phyloP scores from a whole-genome alignment of 1,139 yeast genomes.

The Meyerozyma athensensis region DNA sequence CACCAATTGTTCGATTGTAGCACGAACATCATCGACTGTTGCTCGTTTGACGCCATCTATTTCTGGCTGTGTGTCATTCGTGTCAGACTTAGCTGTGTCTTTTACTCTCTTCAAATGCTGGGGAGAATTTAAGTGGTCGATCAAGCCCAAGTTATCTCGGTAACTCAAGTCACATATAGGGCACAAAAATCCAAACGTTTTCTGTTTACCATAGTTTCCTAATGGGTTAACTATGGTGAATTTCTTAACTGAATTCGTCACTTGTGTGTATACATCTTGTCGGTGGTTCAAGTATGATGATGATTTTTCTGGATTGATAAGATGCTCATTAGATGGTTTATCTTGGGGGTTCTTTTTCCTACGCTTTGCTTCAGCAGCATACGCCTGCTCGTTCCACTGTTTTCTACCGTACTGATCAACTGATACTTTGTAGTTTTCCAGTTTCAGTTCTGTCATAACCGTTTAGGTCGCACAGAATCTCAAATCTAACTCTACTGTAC shows the following conservation, averaged over 20 bases:
- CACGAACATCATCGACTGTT: conserved; percentile 24
- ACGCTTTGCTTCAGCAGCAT: conserved; percentile 43
- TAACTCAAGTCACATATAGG: conserved; percentile 74
- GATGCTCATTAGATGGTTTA: conserved; percentile 2
- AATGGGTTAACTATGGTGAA: conserved; percentile 32
- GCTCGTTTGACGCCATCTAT: conserved; percentile 29
- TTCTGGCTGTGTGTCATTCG: conserved; percentile 24
- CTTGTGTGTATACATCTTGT: conserved; percentile 24
- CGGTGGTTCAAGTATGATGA: conserved; percentile 27
- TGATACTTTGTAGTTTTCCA: conserved; percentile 7
- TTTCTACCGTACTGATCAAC: conserved; percentile 57
- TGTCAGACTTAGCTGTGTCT: conserved; percentile 23
- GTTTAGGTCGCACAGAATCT: neutral
- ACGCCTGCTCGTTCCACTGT: conserved; percentile 67
- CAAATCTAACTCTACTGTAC: neutral
- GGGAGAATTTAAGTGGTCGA: conserved; percentile 79
- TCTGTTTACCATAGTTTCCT: conserved; percentile 32
- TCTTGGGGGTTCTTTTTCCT: conserved; percentile 14
- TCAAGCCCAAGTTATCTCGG: conserved; percentile 73
- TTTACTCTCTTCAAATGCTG: conserved; percentile 41
- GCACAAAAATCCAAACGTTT: conserved; percentile 80
- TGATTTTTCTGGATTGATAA: conserved; percentile 15
- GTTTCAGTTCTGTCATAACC: neutral
- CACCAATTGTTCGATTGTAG: conserved; percentile 31
- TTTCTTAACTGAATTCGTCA: conserved; percentile 31